These are phyloP conservation scores for Cutaneotrichosporon cavernicola DNA, from an alignment of 1,284 basidiomycete genomes.

Conservation along the genomic window DNA sequence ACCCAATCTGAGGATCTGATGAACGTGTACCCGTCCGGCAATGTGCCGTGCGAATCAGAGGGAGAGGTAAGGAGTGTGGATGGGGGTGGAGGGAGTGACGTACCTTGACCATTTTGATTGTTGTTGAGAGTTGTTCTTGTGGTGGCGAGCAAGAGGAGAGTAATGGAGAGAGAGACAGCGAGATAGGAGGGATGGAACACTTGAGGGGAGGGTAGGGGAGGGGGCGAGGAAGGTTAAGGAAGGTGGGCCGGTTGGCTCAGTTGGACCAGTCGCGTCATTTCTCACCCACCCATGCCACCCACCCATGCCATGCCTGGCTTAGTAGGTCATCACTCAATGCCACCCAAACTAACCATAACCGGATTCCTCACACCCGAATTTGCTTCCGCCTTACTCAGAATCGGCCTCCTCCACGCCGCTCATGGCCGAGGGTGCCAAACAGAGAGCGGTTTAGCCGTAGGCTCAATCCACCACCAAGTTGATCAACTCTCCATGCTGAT, in stretches of 20 bases:
- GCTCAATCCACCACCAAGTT: background rate
- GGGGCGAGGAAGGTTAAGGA: background rate
- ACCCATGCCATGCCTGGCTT: too few relatives aligned
- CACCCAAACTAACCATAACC: background rate
- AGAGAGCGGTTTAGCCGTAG: background rate
- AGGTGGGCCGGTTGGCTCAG: background rate
- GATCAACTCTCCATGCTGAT: too few relatives aligned
- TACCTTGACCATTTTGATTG: slow-evolving; percentile 16
- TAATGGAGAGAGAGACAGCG: slow-evolving; percentile 4
- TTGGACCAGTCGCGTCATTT: slow-evolving; percentile 2
- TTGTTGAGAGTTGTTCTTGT: background rate
- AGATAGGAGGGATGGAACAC: background rate
- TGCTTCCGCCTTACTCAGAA: slow-evolving; percentile 6
- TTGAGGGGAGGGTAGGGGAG: background rate
- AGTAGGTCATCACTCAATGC: too few relatives aligned
- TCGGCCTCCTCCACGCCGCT: background rate
- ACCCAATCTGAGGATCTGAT: background rate
- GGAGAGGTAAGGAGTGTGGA: background rate
- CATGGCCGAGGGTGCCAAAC: background rate
- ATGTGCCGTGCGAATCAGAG: background rate
- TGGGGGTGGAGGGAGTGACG: slow-evolving; percentile 9
- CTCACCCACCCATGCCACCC: background rate
- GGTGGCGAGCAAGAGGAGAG: slow-evolving; percentile 4
- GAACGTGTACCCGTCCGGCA: slow-evolving; percentile 1
- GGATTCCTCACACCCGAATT: slow-evolving; percentile 4